Base-by-base conservation (phyloP, 208 protist species). In the Phytomonas sp. region DNA sequence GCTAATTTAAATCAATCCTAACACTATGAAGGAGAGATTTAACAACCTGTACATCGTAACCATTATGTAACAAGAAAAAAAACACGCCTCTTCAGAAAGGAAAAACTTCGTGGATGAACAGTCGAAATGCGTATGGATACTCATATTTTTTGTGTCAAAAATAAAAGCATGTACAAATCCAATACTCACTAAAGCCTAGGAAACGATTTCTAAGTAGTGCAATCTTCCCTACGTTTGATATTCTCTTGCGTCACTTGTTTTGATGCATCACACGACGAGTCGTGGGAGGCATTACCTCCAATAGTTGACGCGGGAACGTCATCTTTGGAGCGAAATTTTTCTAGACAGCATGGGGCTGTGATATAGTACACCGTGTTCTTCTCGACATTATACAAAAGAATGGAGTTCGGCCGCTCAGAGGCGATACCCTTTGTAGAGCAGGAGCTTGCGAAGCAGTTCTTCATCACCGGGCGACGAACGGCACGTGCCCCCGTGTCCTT, bases 361-460 rank as follows among this genome's bases (percentile, higher is more conserved):
- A 83, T 79, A 67, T 84, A 82, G 59, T 77, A 77, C 13, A 87
- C 46, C 13, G 75, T 87, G 68, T 83, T 87, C 68, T 80, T 83
- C 67, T 85, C 77, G 0, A 73, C 76, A 63, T 63, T 79, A 68
- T 87, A 86, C 20, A 86, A 72, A 66, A 83, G 72, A 37, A 87
- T 67, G 13, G 72, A 76, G 17, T 69, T 59, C 29, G 32, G 7
- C 1, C 28, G 32, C 23, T 56, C 73, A 6, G 73, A 78, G 29
- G 67, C 78, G n/a, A 63, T 74, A 32, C 73, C 77, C n/a, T 64
- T 66, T 20, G 79, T 74, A 17, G 70, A 72, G 74, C 84, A 89
- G 8, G 78, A 82, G 59, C 81, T 84, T 53, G 79, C 77, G 63
- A 89, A 89, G 23, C 84, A 67, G 75, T 89, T 89, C 32, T 59